Conservation (phyloP, 805 yeast species). For the Yarrowia hollandica region DNA sequence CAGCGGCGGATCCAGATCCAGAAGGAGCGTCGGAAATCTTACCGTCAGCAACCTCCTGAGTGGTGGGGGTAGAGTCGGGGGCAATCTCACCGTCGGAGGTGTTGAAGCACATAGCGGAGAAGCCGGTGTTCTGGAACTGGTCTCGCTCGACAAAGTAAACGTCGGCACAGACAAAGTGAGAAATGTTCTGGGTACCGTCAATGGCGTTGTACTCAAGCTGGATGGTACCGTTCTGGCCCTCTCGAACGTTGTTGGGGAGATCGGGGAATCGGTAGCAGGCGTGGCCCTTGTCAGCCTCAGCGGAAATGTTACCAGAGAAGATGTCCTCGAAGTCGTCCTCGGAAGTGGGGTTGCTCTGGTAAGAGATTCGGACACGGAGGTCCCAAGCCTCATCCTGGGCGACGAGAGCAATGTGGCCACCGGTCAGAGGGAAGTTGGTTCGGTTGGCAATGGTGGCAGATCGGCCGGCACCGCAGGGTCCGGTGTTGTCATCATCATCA, state of each 20-base stretch:
- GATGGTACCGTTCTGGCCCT: conserved; percentile 49
- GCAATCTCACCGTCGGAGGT: conserved; percentile 45
- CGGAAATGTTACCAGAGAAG: conserved; percentile 43
- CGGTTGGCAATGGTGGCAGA: conserved; percentile 42
- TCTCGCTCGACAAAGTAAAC: conserved; percentile 46
- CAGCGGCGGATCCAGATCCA: conserved; percentile 50
- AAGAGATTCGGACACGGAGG: conserved; percentile 46
- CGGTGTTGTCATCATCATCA: conserved; percentile 48
- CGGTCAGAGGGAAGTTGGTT: conserved; percentile 49
- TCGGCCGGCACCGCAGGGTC: conserved; percentile 50
- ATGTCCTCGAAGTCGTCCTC: conserved; percentile 44
- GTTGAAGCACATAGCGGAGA: conserved; percentile 47
- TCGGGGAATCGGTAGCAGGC: conserved; percentile 51
- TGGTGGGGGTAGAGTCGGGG: conserved; percentile 38
- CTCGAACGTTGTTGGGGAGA: conserved; percentile 42
- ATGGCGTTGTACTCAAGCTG: conserved; percentile 48
- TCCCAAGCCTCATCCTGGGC: conserved; percentile 47
- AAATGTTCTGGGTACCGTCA: conserved; percentile 45
- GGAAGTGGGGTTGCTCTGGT: conserved; percentile 44
- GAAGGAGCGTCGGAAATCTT: conserved; percentile 1
- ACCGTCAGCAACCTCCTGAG: conserved; percentile 22
- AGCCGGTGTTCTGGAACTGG: conserved; percentile 42
- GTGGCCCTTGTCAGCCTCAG: conserved; percentile 48
- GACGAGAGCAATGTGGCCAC: conserved; percentile 50
- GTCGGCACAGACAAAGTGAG: conserved; percentile 52